A percentile compares a stretch with the other conserved stretches of the same genome.
Conservation (phyloP, 371 early-diverging fungal species). For the Coemansia sp. region DNA sequence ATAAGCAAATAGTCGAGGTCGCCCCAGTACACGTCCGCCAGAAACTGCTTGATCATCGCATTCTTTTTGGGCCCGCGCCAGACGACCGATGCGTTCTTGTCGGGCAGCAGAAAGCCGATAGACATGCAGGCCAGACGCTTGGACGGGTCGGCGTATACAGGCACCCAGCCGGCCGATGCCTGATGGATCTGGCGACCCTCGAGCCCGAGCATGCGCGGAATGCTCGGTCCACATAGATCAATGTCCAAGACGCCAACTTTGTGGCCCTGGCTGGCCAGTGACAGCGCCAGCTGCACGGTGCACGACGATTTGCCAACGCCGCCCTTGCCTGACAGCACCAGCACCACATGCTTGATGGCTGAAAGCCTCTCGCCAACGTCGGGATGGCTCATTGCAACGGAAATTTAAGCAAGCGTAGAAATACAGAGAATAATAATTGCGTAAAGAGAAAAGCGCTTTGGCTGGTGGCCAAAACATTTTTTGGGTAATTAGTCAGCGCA, state of each 20-base stretch:
- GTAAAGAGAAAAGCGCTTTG: neutral
- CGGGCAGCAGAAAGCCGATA: constrained; percentile 93
- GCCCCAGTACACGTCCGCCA: constrained; percentile 96
- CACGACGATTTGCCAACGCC: constrained; percentile 98
- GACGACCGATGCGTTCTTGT: constrained; percentile 89
- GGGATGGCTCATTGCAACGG: constrained; percentile 33
- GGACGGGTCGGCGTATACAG: constrained; percentile 84
- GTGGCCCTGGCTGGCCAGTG: constrained; percentile 59
- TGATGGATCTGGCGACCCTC: constrained; percentile 56
- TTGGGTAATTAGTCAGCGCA: neutral
- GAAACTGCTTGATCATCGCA: constrained; percentile 95
- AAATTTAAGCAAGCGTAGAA: neutral
- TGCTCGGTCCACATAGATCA: constrained; percentile 98
- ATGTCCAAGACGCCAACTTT: constrained; percentile 95
- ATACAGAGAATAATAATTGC: neutral
- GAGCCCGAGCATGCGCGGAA: constrained; percentile 89
- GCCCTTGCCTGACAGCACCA: constrained; percentile 98
- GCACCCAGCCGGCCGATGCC: constrained; percentile 74
- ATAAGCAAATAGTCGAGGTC: constrained; percentile 91
- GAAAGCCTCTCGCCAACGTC: constrained; percentile 45
- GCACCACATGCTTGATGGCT: constrained; percentile 56
- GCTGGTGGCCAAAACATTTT: neutral
- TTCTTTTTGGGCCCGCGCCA: constrained; percentile 99
- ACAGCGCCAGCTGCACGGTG: constrained; percentile 79
- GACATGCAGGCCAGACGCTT: constrained; percentile 91